phyloP scores from a whole-genome alignment of 225 moss, liverwort and hornwort species.

The Neckera pumila region DNA sequence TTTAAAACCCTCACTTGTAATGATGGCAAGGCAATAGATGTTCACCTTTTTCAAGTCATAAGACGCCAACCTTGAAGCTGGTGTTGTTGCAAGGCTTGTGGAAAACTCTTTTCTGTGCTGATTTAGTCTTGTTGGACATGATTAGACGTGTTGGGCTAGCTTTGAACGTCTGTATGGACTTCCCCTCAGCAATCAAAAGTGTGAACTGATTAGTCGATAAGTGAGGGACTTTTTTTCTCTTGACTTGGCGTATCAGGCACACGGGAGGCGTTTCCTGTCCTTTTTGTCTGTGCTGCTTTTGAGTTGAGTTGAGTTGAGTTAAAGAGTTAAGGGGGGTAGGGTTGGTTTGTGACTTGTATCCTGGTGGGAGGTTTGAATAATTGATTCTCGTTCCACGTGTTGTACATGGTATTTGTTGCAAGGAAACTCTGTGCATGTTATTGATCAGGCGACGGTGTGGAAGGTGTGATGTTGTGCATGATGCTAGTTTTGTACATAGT shows the following conservation, averaged over 20 bases:
- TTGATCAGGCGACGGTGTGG: not conserved
- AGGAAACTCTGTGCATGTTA: not conserved
- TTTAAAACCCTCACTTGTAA: slow-evolving; percentile 32
- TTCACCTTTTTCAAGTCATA: slow-evolving; percentile 52
- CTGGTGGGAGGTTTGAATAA: not conserved
- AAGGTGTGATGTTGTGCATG: not conserved
- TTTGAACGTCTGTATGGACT: slow-evolving; percentile 30
- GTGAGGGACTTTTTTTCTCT: slow-evolving; percentile 19
- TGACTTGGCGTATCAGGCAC: slow-evolving; percentile 3
- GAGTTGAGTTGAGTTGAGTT: not conserved
- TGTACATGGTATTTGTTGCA: not conserved
- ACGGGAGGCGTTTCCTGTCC: not conserved
- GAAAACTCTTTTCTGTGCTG: slow-evolving; percentile 7
- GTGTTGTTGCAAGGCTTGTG: slow-evolving; percentile 26
- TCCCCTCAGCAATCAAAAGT: slow-evolving; percentile 25
- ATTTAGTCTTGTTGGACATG: slow-evolving; percentile 22
- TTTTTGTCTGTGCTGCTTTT: not conserved
- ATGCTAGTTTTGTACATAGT: not conserved
- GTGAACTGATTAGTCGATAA: slow-evolving; percentile 35
- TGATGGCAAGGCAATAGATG: slow-evolving; percentile 57
- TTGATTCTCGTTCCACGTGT: not conserved
- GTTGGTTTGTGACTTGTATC: not conserved
- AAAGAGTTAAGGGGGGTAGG: not conserved
- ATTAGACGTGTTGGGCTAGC: slow-evolving; percentile 34
- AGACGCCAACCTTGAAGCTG: slow-evolving; percentile 44